Base-by-base conservation (phyloP, 2,329 filamentous ascomycete species). In the Aspergillus caelatus region DNA sequence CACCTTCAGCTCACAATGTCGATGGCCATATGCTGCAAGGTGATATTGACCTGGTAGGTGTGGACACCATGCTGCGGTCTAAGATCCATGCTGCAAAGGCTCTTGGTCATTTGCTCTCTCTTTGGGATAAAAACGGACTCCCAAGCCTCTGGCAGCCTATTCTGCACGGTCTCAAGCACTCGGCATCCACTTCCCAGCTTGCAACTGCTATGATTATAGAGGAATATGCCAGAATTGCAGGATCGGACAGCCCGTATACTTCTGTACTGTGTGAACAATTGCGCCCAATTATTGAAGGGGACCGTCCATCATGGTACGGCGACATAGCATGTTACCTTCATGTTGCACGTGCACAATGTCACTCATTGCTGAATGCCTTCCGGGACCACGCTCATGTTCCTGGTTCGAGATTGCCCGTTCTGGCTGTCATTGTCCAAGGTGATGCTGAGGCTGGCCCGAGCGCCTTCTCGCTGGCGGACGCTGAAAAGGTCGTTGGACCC, bases 1-100 rank as follows among this genome's bases (percentile, higher is more conserved):
- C 86, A 1, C 80, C 85, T 4, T 86, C 91, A n/a, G 87, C 91
- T 1, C 95, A 99, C 78, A 97, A 99, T 76, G 93, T 99, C 21
- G 95, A 99, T 76, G 95, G 94, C 11, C 94, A 96, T 70, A 97
- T 99, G 90, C 93, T 99, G 83, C 92, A 94, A 75, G 95, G 96
- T 58, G 96, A 99, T 72, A 90, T 98, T 54, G 96, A 99, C 74
- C 84, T 99, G 48, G 94, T 99, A 30, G 94, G 95, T 36, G 87
- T 91, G 71, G 95, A 99, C 64, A 89, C 89, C 8, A 87, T 99
- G 77, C 88, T 98, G 57, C 89, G 94, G 65, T 97, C 94, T 9
- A 91, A 94, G 69, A 90, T 96, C n/a, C 91, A 88, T 63, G 92
- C 94, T 14, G 92, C 94, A 23, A 89, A 87, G 72, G 95, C 95